These are phyloP conservation scores for Helminthosporium solani DNA, from an alignment of 2,329 filamentous ascomycete species.

Conservation along the genomic window DNA sequence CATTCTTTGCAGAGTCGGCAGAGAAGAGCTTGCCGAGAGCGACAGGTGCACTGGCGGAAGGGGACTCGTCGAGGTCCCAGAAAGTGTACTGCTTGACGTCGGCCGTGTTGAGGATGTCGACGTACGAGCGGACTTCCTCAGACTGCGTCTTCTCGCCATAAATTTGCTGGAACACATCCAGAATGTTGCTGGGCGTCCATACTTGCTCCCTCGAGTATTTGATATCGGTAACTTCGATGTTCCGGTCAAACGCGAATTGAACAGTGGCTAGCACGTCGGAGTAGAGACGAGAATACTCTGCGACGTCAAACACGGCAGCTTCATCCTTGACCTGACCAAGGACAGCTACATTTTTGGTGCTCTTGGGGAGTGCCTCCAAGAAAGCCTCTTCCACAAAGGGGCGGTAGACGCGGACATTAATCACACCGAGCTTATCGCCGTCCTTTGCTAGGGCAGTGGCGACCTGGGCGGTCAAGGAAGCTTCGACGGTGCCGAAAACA, in stretches of 20 bases:
- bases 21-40: slow-evolving; percentile 62
- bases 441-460: slow-evolving; percentile 69
- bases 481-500: slow-evolving; percentile 88
- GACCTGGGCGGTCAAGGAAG: slow-evolving; percentile 80
- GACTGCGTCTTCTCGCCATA: slow-evolving; percentile 44
- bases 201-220: slow-evolving; percentile 80
- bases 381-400: slow-evolving; percentile 96
- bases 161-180: slow-evolving; percentile 51
- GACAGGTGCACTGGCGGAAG: slow-evolving; percentile 63
- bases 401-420: slow-evolving; percentile 91
- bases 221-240: slow-evolving; percentile 72
- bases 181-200: slow-evolving; percentile 60
- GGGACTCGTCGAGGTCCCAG: slow-evolving; percentile 83
- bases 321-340: slow-evolving; percentile 83
- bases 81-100: slow-evolving; percentile 81
- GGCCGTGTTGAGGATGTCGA: slow-evolving; percentile 55
- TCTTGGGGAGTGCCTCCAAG: slow-evolving; percentile 74
- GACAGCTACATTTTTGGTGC: slow-evolving; percentile 74
- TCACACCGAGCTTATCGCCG: slow-evolving; percentile 77
- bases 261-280: slow-evolving; percentile 86
- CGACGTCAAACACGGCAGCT: slow-evolving; percentile 69
- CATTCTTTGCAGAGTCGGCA: slow-evolving; percentile 60
- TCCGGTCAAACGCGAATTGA: slow-evolving; percentile 62
- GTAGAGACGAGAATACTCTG: slow-evolving; percentile 81
- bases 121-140: slow-evolving; percentile 47